Evolutionary conservation across 1,139 yeast species (phyloP).

Genomic region (Blastobotrys arbuscula): DNA sequence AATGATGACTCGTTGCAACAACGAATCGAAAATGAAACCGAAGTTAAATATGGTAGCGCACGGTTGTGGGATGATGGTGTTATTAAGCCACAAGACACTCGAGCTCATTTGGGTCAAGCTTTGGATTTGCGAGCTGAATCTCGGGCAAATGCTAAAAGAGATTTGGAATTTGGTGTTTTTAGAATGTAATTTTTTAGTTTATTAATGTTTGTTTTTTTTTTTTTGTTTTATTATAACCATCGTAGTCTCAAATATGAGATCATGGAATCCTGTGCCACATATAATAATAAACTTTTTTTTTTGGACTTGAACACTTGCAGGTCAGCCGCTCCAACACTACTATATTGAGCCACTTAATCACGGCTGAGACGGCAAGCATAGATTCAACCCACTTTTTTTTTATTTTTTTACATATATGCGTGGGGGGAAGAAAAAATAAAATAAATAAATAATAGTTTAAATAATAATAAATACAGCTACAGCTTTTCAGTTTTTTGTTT

Average conservation of each 20-base stretch:
- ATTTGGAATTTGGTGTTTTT: constrained; percentile 31
- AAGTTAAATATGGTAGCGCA: constrained; percentile 31
- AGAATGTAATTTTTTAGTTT: constrained; percentile 31
- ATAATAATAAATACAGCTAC: no score
- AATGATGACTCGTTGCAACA: constrained; percentile 24
- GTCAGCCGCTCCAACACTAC: not conserved
- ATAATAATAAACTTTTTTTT: not conserved
- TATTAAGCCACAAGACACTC: constrained; percentile 32
- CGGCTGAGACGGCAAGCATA: no score
- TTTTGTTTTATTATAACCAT: no score
- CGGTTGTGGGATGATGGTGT: constrained; percentile 36
- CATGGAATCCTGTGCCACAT: no score
- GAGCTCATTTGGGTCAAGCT: constrained; percentile 33
- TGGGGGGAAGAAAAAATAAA: no score
- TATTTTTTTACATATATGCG: no score
- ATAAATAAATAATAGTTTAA: no score
- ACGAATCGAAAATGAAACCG: constrained; percentile 32
- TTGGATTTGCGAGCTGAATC: constrained; percentile 27
- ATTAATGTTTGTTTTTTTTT: no score
- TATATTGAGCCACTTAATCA: no score
- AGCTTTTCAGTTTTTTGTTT: no score
- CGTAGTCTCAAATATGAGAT: no score
- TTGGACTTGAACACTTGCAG: not conserved
- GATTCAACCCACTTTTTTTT: no score
- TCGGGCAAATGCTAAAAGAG: constrained; percentile 12